Evolutionary conservation across 345 rosid species (phyloP).

Genomic region (Mercurialis annua): DNA sequence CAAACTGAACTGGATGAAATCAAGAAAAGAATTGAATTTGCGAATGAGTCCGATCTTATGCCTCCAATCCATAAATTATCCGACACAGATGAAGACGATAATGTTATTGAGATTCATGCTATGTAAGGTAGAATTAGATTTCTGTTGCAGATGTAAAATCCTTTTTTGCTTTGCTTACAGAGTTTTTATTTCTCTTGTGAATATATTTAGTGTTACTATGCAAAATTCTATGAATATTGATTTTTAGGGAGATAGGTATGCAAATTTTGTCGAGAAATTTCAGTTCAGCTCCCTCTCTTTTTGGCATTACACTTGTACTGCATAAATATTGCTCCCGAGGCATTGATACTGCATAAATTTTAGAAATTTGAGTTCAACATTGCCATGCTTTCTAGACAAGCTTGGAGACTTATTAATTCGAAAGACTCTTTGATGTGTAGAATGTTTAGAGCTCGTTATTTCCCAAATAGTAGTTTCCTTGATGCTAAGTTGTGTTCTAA

Average conservation of each 20-base stretch:
- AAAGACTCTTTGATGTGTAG: no score
- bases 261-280: no score
- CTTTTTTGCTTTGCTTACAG: neutral
- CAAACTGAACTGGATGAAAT: constrained; percentile 19
- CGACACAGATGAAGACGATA: constrained; percentile 12
- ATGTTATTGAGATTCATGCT: constrained; percentile 8
- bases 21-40: constrained; percentile 3
- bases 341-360: no score
- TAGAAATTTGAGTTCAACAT: no score
- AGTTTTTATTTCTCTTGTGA: neutral
- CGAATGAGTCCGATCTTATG: constrained; percentile 21
- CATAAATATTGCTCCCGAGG: no score
- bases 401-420: no score
- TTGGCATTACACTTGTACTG: no score
- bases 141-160: neutral
- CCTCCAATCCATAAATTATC: constrained; percentile 16
- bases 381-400: no score
- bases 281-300: no score
- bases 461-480: no score
- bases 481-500: no score
- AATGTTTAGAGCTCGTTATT: no score
- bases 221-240: neutral
- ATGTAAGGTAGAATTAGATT: neutral
- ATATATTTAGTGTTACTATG: neutral
- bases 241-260: neutral